Base-by-base conservation (phyloP, 805 yeast genomes). In the Barnettozyma californica region DNA sequence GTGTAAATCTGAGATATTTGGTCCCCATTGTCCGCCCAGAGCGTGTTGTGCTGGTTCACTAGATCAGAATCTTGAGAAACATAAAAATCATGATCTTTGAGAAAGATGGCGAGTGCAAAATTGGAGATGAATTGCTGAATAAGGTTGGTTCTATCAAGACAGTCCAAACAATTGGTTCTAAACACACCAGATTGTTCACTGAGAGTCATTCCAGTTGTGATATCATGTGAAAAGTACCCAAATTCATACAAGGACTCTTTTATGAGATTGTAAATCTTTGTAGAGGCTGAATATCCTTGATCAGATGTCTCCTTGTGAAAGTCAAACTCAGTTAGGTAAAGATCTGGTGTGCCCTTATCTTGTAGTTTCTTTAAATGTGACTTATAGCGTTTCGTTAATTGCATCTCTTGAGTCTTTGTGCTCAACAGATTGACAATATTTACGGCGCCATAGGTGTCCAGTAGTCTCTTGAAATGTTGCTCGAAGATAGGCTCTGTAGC, bases 11-110 rank as follows among this genome's bases (percentile, higher is more conserved):
- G 95, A 2, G 97, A 88, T 5, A 94, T 83, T 55, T 89, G 96
- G 66, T 94, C 99, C 48, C 99, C 99, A 65, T 94, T 94, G 65
- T 94, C 97, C 1, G 99, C 99, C 99, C 99, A 94, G 18, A 94
- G 69, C 7, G 87, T 78, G 56, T 91, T 87, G 55, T 91, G 96
- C 47, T 83, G 83, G n/a, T 73, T 67, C 62, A 82, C 75, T 23
- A 87, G 68, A 18, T 83, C 92, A 21, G 77, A 70, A 5, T 71
- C 74, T 35, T 68, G 71, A 5, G 65, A 55, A 9, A 60, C 53
- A 36, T 68, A 57, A 43, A 71, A 54, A 29, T 67, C 66, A 44
- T 70, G 70, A 51, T 72, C 77, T 43, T 67, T 65, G 27, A 79
- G 52, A 53, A 81, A 77, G 9, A 73, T 67, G 49, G 84, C 80